These are phyloP conservation scores for Linanthus parryae DNA, from an alignment of 148 eudicot species.

Conservation along the genomic window DNA sequence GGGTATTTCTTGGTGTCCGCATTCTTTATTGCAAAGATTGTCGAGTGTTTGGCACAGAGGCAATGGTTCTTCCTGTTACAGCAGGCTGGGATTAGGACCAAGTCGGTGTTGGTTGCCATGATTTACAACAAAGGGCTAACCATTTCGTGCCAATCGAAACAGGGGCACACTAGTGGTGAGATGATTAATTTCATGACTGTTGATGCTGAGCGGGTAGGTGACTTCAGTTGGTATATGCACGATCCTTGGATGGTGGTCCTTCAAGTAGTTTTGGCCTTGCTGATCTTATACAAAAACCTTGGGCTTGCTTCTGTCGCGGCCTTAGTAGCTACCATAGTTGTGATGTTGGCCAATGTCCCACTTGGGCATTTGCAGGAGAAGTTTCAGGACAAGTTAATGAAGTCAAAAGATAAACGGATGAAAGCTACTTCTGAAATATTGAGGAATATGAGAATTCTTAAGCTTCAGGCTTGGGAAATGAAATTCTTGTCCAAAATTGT, in stretches of 20 bases:
- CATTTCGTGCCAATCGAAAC: conserved; percentile 46
- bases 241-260: conserved; percentile 48
- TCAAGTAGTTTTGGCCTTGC: conserved; percentile 40
- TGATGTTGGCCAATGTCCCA: conserved; percentile 42
- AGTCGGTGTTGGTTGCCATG: conserved; percentile 39
- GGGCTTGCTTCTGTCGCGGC: conserved; percentile 51
- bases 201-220: conserved; percentile 44
- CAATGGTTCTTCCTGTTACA: conserved; percentile 42
- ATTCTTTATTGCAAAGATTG: conserved; percentile 39
- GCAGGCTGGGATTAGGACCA: conserved; percentile 37
- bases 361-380: conserved; percentile 32
- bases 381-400: conserved; percentile 35
- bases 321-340: conserved; percentile 24
- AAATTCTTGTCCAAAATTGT: conserved; percentile 43
- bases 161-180: conserved; percentile 50
- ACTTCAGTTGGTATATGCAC: conserved; percentile 47
- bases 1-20: conserved; percentile 32
- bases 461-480: conserved; percentile 61
- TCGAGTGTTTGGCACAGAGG: conserved; percentile 42
- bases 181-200: conserved; percentile 53
- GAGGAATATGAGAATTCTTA: conserved; percentile 47
- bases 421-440: conserved; percentile 44
- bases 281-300: conserved; percentile 35
- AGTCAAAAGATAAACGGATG: conserved; percentile 45
- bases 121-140: conserved; percentile 46